Evolutionary conservation across 345 rosid species (phyloP), one percentile per base, ranked within the genome.

Genomic region (Boechera stricta): DNA sequence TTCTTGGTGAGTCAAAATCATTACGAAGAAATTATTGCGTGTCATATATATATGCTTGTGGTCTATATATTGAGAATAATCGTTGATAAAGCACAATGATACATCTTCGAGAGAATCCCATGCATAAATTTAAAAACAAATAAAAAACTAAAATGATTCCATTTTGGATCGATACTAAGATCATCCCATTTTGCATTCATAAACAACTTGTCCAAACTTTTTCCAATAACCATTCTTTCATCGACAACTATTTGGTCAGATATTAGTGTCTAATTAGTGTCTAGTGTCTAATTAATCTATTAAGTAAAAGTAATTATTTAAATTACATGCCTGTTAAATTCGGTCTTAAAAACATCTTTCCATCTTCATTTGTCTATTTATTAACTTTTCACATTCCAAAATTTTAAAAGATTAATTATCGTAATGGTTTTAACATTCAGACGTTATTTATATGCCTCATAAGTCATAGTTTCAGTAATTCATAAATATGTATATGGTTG

Each of bases 91-190:
- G 49, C 57, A 69, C 44, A 56, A 71, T 70, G 69, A 77, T 71
- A 64, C 76, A 64, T 55, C 68, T 47, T 64, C 72, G 13, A 71
- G 67, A 64, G 77, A 71, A 77, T 77, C 80, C 80, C 80, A 77
- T 77, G 80, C 72, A 77, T 70, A 51, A 6, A 11, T 60, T 31
- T 18, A 0, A 59, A 55, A 49, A 44, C 4, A 13, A 54, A 56
- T 8, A 1, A 16, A 21, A 65, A 57, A 11, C 15, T 28, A 48
- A 75, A 47, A 45, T 47, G 59, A 58, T 12, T 32, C 21, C 29
- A 45, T 47, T 56, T 36, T 59, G 48, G 77, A 64, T 54, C 59
- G 49, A 66, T 31, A 73, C 63, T 7, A 41, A 36, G 24, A 64
- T 72, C 41, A 48, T 36, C 59, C n/a, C 58, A 33, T 33, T 72